Evolutionary conservation across 768 basidiomycete genomes (phyloP).

Genomic region (Terana coerulea): DNA sequence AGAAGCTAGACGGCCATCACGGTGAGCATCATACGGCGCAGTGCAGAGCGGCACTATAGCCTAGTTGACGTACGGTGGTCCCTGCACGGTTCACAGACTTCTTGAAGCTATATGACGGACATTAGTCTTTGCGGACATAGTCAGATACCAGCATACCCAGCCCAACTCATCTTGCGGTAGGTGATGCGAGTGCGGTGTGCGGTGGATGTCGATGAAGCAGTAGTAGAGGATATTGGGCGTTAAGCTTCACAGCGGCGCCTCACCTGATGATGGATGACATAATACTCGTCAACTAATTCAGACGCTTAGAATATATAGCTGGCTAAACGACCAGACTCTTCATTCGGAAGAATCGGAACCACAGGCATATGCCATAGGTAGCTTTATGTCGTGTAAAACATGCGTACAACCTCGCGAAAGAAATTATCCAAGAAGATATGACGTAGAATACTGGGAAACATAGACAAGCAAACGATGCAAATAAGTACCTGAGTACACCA

Average conservation of each 20-base stretch:
- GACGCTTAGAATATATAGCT: too few species aligned
- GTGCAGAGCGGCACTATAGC: slow-evolving; percentile 6
- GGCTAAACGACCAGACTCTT: too few species aligned
- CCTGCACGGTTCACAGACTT: slow-evolving; percentile 90
- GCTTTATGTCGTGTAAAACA: too few species aligned
- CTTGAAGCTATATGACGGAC: slow-evolving; percentile 61
- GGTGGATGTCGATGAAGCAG: not conserved
- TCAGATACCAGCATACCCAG: slow-evolving; percentile 13
- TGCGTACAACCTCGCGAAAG: too few species aligned
- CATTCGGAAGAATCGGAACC: too few species aligned
- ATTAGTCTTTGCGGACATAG: not conserved
- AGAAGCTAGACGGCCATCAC: slow-evolving; percentile 55
- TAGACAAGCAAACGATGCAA: too few species aligned
- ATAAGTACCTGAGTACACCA: too few species aligned
- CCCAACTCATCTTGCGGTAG: slow-evolving; percentile 9
- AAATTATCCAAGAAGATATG: too few species aligned
- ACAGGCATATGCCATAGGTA: too few species aligned
- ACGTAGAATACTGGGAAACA: too few species aligned
- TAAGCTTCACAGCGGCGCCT: not conserved
- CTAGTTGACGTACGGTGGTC: slow-evolving; percentile 62
- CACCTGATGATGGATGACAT: not conserved
- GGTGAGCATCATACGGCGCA: slow-evolving; percentile 4
- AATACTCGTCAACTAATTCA: too few species aligned
- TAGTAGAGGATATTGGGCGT: not conserved
- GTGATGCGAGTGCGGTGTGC: not conserved